These are phyloP conservation scores for Nannochloropsis oceanica DNA, from an alignment of 108 stramenopile species.

Conservation along the genomic window DNA sequence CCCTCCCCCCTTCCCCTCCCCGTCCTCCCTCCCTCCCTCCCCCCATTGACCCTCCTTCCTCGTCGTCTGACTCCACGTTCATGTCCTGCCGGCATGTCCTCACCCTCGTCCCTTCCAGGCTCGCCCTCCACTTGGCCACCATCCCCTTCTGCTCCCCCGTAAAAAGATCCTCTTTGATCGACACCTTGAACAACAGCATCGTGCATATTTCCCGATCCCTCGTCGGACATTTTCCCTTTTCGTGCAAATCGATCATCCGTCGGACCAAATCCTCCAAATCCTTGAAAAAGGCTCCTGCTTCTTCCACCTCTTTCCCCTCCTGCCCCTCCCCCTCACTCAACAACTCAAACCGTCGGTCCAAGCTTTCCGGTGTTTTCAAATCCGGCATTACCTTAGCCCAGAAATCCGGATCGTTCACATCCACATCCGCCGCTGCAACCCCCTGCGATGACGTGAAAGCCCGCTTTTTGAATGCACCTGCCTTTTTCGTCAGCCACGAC, in stretches of 20 bases:
- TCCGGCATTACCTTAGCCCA: slow-evolving; percentile 42
- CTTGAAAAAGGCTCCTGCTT: background rate
- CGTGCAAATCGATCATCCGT: slow-evolving; percentile 1
- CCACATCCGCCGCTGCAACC: slow-evolving; percentile 28
- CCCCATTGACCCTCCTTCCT: background rate
- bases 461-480: slow-evolving; percentile 19
- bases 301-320: background rate
- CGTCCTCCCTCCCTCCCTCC: background rate
- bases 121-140: slow-evolving; percentile 6
- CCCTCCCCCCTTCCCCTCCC: background rate
- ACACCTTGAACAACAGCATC: background rate
- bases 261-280: slow-evolving; percentile 12
- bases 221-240: slow-evolving; percentile 7
- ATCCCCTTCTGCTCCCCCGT: slow-evolving; percentile 1
- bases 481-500: background rate
- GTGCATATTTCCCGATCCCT: background rate
- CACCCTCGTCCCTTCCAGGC: slow-evolving; percentile 22
- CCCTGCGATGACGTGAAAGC: slow-evolving; percentile 29
- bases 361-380: slow-evolving; percentile 29
- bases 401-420: slow-evolving; percentile 41
- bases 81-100: background rate
- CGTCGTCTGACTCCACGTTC: background rate
- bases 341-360: slow-evolving; percentile 27
- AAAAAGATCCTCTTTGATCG: slow-evolving; percentile 3
- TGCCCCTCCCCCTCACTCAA: background rate